phyloP scores from a whole-genome alignment of 2,329 filamentous ascomycete genomes.

The Ophiostoma sp. region DNA sequence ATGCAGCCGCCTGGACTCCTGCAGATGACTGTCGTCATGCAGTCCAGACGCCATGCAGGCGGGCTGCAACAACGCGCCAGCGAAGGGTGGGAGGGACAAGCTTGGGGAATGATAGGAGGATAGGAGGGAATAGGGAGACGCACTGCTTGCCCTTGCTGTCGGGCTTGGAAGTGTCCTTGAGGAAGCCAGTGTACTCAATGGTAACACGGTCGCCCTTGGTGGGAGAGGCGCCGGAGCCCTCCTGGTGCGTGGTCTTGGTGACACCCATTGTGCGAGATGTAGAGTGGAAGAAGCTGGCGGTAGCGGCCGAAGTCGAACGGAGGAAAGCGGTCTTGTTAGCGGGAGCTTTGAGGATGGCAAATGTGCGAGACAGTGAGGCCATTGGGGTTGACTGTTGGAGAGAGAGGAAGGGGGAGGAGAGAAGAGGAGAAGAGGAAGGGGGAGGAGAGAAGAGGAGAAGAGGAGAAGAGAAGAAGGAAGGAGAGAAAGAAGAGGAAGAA shows the following conservation, averaged over 20 bases:
- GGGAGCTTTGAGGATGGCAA: conserved; percentile 19
- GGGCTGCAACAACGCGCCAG: no score
- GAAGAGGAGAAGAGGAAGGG: not conserved
- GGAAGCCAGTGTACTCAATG: conserved; percentile 87
- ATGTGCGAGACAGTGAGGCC: conserved; percentile 19
- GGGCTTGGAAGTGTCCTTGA: conserved; percentile 60
- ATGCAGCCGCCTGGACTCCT: not conserved
- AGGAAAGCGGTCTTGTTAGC: conserved; percentile 17
- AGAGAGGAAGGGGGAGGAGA: not conserved
- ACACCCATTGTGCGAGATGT: conserved; percentile 59
- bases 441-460: not conserved
- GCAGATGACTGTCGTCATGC: not conserved
- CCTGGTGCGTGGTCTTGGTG: conserved; percentile 56
- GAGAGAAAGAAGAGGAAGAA: not conserved
- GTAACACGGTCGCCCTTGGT: conserved; percentile 64
- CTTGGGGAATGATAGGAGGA: not conserved
- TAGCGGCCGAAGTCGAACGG: conserved; percentile 9
- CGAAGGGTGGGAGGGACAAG: no score
- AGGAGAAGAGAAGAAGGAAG: not conserved
- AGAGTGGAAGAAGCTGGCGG: conserved; percentile 21
- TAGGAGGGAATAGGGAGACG: conserved; percentile 30
- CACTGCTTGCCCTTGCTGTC: conserved; percentile 68
- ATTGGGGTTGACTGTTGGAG: conserved; percentile 12
- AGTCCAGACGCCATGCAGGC: not conserved
- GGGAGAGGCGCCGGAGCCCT: conserved; percentile 61